Conservation (phyloP, 257 asterid genomes). For the Lycium ferocissimum region DNA sequence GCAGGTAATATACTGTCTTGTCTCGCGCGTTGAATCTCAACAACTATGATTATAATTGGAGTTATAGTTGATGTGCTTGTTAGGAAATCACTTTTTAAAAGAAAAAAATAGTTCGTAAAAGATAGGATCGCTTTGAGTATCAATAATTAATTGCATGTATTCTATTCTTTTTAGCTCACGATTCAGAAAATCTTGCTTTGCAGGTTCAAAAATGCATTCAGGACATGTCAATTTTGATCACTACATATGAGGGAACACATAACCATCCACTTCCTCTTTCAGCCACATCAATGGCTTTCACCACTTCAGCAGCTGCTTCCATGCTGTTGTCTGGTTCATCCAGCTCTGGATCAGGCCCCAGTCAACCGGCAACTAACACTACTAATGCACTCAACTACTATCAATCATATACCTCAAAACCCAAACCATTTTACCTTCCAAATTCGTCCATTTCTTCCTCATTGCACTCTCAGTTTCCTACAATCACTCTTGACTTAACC, state of each 20-base stretch:
- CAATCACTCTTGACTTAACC: slow-evolving; percentile 88
- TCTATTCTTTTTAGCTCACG: too few relatives aligned
- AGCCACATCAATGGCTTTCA: slow-evolving; percentile 95
- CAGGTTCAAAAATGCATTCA: slow-evolving; percentile 89
- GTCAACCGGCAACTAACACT: slow-evolving; percentile 36
- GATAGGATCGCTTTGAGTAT: too few relatives aligned
- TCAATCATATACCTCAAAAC: slow-evolving; percentile 63
- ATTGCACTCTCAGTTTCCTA: slow-evolving; percentile 63
- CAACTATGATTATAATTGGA: too few relatives aligned
- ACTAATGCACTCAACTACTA: slow-evolving; percentile 63
- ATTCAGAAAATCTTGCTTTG: background rate
- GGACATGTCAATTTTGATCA: slow-evolving; percentile 82
- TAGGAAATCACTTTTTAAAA: too few relatives aligned
- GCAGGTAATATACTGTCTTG: slow-evolving; percentile 52
- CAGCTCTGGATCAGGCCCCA: slow-evolving; percentile 35
- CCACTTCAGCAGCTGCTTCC: slow-evolving; percentile 93
- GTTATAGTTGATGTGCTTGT: too few relatives aligned
- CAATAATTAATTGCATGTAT: too few relatives aligned
- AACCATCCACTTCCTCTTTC: slow-evolving; percentile 83
- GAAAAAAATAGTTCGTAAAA: too few relatives aligned
- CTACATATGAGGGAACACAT: slow-evolving; percentile 95
- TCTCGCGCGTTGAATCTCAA: too few relatives aligned
- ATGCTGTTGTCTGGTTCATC: slow-evolving; percentile 83
- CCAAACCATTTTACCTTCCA: slow-evolving; percentile 76
- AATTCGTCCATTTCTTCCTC: slow-evolving; percentile 68